Conservation (phyloP, 768 basidiomycete genomes). For the Kwoniella mangroviensis region DNA sequence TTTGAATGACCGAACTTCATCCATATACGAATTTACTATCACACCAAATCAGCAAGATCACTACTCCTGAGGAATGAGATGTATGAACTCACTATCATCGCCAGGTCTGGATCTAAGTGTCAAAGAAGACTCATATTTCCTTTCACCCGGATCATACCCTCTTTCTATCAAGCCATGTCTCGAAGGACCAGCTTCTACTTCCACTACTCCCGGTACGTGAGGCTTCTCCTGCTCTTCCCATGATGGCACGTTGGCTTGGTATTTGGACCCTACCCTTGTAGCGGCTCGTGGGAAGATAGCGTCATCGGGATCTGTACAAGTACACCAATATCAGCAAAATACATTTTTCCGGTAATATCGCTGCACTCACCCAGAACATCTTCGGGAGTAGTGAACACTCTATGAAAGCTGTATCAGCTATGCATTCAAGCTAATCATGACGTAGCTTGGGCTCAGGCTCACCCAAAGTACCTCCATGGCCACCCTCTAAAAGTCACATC, state of each 20-base stretch:
- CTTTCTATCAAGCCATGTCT: slow-evolving; percentile 48
- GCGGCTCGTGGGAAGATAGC: slow-evolving; percentile 92
- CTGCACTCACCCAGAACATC: slow-evolving; percentile 76
- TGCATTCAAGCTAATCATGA: slow-evolving; percentile 2
- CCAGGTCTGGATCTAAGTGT: slow-evolving; percentile 40
- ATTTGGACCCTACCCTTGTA: slow-evolving; percentile 86
- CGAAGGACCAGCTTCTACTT: slow-evolving; percentile 47
- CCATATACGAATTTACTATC: slow-evolving; percentile 43
- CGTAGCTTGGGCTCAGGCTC: slow-evolving; percentile 58
- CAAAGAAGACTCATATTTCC: slow-evolving; percentile 46
- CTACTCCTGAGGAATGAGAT: background rate
- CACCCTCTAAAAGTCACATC: slow-evolving; percentile 55
- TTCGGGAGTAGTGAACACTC: slow-evolving; percentile 86
- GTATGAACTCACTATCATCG: slow-evolving; percentile 36
- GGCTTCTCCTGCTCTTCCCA: slow-evolving; percentile 54
- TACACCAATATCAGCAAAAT: slow-evolving; percentile 2
- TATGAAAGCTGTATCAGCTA: slow-evolving; percentile 53
- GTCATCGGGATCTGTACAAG: slow-evolving; percentile 81
- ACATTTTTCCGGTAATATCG: background rate
- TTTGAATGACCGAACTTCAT: slow-evolving; percentile 28
- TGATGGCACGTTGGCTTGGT: slow-evolving; percentile 69
- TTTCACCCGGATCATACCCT: slow-evolving; percentile 44
- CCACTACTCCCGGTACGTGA: slow-evolving; percentile 29
- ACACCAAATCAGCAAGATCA: slow-evolving; percentile 7
- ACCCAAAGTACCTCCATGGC: slow-evolving; percentile 94